Conservation (phyloP, 2,329 filamentous ascomycete species). For the Sporothrix variecibatus region DNA sequence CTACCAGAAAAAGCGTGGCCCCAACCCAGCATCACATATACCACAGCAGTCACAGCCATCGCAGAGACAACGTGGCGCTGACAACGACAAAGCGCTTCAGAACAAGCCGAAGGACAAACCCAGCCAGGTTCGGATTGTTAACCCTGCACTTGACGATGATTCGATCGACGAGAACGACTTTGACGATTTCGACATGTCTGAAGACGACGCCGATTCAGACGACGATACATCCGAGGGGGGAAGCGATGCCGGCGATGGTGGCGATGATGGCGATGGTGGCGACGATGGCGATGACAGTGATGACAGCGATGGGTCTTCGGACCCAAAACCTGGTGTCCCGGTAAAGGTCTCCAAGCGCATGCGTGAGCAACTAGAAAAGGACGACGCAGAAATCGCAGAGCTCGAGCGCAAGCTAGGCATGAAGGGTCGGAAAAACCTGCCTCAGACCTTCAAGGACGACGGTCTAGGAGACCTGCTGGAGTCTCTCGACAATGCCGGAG, state of each 20-base stretch:
- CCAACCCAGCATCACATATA: background rate
- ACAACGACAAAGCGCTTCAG: background rate
- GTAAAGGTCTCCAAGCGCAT: conserved; percentile 41
- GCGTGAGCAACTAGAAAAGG: conserved; percentile 69
- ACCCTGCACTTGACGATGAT: conserved; percentile 21
- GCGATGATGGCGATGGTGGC: too few relatives aligned
- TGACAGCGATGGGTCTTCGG: conserved; percentile 28
- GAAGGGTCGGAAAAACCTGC: conserved; percentile 71
- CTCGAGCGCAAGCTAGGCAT: conserved; percentile 87
- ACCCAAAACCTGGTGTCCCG: conserved; percentile 4
- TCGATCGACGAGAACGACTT: conserved; percentile 23
- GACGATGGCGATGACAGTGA: conserved; percentile 23
- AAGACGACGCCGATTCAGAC: conserved; percentile 31
- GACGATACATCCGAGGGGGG: conserved; percentile 25
- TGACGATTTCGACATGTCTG: conserved; percentile 22
- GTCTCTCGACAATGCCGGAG: conserved; percentile 46
- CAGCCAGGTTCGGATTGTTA: background rate
- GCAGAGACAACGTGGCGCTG: background rate
- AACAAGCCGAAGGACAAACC: background rate
- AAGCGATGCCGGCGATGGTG: conserved; percentile 34
- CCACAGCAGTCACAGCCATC: background rate
- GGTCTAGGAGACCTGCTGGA: conserved; percentile 75
- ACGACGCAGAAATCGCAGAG: conserved; percentile 85
- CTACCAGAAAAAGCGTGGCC: conserved; percentile 40
- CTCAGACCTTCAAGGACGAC: conserved; percentile 76